Base-by-base conservation (phyloP, 2,329 filamentous ascomycete genomes). In the Hortaea werneckii region DNA sequence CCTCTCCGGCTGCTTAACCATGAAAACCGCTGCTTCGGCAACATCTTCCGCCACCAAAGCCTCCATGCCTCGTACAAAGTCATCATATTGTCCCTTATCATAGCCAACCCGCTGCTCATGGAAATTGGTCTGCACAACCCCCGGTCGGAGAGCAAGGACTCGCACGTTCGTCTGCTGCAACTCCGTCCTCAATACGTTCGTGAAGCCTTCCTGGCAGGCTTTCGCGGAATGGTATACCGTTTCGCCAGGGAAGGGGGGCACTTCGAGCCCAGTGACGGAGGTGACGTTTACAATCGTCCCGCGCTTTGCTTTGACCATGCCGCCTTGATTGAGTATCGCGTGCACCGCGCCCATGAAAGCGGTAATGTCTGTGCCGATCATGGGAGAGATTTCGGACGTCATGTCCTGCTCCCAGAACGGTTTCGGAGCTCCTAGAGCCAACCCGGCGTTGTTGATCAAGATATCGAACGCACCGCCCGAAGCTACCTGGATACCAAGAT, bases 221-320 rank as follows among this genome's bases (percentile, higher is more conserved):
- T 74, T 74, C 49, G 60, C 67, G 4, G 70, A 63, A 47, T 74
- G 71, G 44, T 74, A 72, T 6, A 76, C 69, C 0, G 70, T 66
- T 50, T 75, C 72, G 9, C 72, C 71, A 0, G 67, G 59, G 42
- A 75, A 75, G 4, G 72, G 72, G 0, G 72, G 72, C 0, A 66
- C 65, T 47, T 74, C 72, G 0, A 75, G 58, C 0, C 61, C 72
- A 0, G 72, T 75, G 0, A 65, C 64, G 0, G 67, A 72, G 0
- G 73, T 71, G 9, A 75, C 57, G 49, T 75, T 75, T 0, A 76
- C 50, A 27, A 75, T 74, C 1, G 68, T 73, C 1, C 70, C 71
- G 9, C 50, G 46, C 29, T 65, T 65, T 26, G 43, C 43, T 0
- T 60, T 56, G 7, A 57, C 50, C 46, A 67, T 62, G 64, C 72